Evolutionary conservation across 257 asterid species (phyloP), one percentile per base, ranked within the genome.

Genomic region (Cordia subcordata): DNA sequence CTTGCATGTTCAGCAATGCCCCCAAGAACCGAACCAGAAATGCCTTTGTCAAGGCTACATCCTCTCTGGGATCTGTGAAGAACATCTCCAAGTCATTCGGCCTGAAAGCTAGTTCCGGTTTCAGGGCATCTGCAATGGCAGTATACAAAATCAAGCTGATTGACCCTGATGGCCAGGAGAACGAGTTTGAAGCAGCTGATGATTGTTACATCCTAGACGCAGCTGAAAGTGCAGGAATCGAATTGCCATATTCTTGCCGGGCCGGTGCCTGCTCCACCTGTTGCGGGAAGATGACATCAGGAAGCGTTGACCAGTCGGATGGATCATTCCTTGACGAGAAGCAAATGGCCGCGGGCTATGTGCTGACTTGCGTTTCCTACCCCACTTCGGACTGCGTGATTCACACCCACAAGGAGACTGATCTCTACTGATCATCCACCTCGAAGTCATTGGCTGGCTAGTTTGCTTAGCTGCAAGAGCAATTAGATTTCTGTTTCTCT

Each of bases 191-290:
- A 2, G 95, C 90, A 0, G 77, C 81, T 0, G 87, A 80, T 8
- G 90, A 87, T 63, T 12, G 65, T 8, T 87, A 87, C 85, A 78
- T 87, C 62, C 93, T 87, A 12, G 95, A 87, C 73, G 63, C 92
- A 4, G 97, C 94, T 15, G 95, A 86, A 81, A 1, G 33, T 0
- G 92, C 87, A 0, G 97, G 95, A 49, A 10, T 89, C 4, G 95
- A 89, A 1, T 71, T 89, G 44, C 97, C 97, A 0, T 89, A 86
- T 74, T 89, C 96, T 0, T 89, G 96, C 73, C 82, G 95, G 74
- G 95, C 97, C 0, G 97, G 97, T 1, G 94, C 97, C 0, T 89
- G 97, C 85, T 89, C 95, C 62, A 84, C 97, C 12, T 89, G 97
- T 42, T 95, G 95, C 3, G 97, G 97, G 68, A 79, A 84, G 68